A percentile compares a stretch with the other conserved stretches of the same genome.
These are phyloP conservation scores for Brassica carinata DNA, from an alignment of 345 rosid species.

Conservation along the genomic window DNA sequence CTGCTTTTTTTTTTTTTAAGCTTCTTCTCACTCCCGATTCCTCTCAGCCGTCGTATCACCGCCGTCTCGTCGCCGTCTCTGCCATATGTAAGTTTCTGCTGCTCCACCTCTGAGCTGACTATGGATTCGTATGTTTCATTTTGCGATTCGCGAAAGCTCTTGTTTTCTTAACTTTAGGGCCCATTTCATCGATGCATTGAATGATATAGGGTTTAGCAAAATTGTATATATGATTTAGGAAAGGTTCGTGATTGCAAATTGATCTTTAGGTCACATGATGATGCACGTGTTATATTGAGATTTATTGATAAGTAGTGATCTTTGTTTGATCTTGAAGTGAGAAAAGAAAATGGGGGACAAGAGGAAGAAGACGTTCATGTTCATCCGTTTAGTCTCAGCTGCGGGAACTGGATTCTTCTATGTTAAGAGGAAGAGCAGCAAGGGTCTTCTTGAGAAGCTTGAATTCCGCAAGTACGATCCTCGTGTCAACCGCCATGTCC, in stretches of 20 bases:
- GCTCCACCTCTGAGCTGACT: background rate
- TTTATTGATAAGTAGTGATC: too few relatives aligned
- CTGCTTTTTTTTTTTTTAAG: background rate
- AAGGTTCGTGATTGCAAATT: too few relatives aligned
- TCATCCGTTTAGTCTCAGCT: slow-evolving; percentile 86
- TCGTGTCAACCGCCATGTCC: slow-evolving; percentile 87
- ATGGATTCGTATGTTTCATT: background rate
- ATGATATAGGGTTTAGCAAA: background rate
- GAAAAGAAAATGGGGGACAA: slow-evolving; percentile 67
- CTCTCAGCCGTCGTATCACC: background rate
- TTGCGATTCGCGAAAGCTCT: background rate
- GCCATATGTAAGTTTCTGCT: background rate
- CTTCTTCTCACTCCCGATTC: background rate
- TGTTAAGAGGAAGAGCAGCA: slow-evolving; percentile 87
- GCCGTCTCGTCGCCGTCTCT: slow-evolving; percentile 14
- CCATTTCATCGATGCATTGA: slow-evolving; percentile 14
- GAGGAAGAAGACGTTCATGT: slow-evolving; percentile 54
- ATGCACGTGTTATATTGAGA: too few relatives aligned
- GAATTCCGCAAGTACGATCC: slow-evolving; percentile 95
- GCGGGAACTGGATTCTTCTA: slow-evolving; percentile 98
- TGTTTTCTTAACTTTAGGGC: background rate
- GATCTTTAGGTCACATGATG: too few relatives aligned
- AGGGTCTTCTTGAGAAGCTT: slow-evolving; percentile 77
- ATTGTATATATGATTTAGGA: too few relatives aligned
- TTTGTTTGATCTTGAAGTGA: too few relatives aligned